phyloP scores from a whole-genome alignment of 805 yeast species.

The Hanseniaspora vineae region DNA sequence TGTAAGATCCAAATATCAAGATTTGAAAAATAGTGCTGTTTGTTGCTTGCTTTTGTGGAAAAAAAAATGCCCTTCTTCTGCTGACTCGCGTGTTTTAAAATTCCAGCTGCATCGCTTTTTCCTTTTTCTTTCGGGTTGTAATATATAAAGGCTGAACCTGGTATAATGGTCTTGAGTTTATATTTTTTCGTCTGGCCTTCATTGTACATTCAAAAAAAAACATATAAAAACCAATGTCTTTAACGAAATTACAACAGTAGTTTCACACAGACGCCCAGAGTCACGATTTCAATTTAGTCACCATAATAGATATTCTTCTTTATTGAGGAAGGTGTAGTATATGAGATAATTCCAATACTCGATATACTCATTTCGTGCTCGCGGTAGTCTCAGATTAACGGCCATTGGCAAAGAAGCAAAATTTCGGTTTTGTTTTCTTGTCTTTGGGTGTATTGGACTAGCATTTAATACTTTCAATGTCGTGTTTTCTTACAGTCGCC shows the following conservation, averaged over 20 bases:
- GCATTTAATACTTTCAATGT: constrained; percentile 35
- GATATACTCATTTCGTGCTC: constrained; percentile 55
- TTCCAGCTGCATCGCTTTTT: no score
- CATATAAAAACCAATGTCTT: constrained; percentile 29
- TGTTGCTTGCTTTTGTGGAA: no score
- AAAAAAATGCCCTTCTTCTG: not conserved
- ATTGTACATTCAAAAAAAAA: constrained; percentile 2
- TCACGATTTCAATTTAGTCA: constrained; percentile 28
- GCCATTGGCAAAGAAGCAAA: constrained; percentile 8
- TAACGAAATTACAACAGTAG: constrained; percentile 10
- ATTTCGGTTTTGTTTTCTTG: constrained; percentile 3
- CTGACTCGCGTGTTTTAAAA: no score
- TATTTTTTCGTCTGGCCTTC: no score
- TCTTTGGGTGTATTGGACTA: constrained; percentile 35
- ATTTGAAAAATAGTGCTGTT: no score
- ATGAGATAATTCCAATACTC: constrained; percentile 11
- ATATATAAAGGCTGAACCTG: no score
- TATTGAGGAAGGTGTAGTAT: constrained; percentile 4
- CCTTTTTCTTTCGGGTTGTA: no score
- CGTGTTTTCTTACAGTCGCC: constrained; percentile 22
- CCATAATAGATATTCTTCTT: constrained; percentile 4
- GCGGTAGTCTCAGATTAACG: constrained; percentile 77
- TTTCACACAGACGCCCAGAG: constrained; percentile 62
- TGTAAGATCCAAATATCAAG: no score
- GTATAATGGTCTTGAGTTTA: no score